Percentiles rank a stretch among this genome's conserved stretches.
phyloP scores from a whole-genome alignment of 2,329 filamentous ascomycete species.

The Beauveria caledonica region DNA sequence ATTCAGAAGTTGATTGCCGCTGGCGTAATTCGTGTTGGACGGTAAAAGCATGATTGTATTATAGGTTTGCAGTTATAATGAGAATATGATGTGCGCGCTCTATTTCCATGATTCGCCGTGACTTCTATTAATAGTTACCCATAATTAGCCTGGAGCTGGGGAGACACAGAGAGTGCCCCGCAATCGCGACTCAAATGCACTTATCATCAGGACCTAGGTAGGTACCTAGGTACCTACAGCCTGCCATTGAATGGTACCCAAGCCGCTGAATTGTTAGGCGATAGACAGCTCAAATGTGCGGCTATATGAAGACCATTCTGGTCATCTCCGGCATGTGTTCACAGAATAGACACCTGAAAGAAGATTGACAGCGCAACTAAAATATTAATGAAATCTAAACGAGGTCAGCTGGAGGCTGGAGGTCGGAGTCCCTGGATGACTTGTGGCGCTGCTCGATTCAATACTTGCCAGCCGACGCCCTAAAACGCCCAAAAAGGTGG shows the following conservation, averaged over 20 bases:
- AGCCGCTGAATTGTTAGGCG: too few species aligned
- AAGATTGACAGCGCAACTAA: too few species aligned
- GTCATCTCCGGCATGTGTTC: too few species aligned
- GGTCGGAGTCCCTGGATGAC: not conserved
- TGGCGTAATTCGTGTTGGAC: slow-evolving; percentile 76
- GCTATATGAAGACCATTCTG: too few species aligned
- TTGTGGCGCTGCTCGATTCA: not conserved
- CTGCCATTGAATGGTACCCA: not conserved
- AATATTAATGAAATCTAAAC: too few species aligned
- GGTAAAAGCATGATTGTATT: slow-evolving; percentile 10
- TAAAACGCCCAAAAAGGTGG: slow-evolving; percentile 3
- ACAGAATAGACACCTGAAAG: too few species aligned
- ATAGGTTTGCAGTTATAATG: slow-evolving; percentile 10
- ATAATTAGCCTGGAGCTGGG: not conserved
- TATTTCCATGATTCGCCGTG: not conserved
- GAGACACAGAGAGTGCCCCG: not conserved
- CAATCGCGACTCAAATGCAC: not conserved
- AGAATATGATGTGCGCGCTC: slow-evolving; percentile 5
- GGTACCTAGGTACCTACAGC: too few species aligned
- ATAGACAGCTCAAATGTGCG: too few species aligned
- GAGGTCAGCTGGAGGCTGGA: too few species aligned
- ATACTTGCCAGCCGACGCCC: not conserved
- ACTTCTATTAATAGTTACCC: not conserved
- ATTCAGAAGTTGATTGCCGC: slow-evolving; percentile 92
- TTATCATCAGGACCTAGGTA: too few species aligned